phyloP scores from a whole-genome alignment of 163 green algal species.

The Scenedesmus sp. region DNA sequence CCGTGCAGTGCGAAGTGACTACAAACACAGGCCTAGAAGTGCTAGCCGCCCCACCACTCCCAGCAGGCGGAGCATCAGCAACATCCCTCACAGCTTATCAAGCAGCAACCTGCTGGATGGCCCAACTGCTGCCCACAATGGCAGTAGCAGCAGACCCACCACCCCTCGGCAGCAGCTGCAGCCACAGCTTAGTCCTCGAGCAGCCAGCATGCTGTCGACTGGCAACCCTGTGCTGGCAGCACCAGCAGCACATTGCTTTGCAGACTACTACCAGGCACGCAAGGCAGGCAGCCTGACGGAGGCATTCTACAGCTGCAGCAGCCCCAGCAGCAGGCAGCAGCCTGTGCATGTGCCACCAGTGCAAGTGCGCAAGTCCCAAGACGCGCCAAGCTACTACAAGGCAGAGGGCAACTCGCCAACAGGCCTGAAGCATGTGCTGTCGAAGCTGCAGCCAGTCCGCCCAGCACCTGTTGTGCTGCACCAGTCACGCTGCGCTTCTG shows the following conservation, averaged over 20 bases:
- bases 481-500: not conserved
- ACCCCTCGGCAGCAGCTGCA: not conserved
- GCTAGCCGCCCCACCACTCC: not conserved
- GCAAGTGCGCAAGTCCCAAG: not conserved
- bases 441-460: constrained; percentile 5
- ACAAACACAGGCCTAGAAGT: not conserved
- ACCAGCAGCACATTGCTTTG: not conserved
- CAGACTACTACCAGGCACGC: constrained; percentile 18
- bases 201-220: not conserved
- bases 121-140: not conserved
- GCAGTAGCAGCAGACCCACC: not conserved
- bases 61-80: constrained; percentile 13
- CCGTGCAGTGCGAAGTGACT: not conserved
- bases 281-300: not conserved
- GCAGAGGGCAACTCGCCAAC: not conserved
- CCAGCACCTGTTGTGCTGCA: constrained; percentile 13
- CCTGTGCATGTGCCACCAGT: not conserved
- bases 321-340: not conserved
- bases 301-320: not conserved
- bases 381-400: not conserved
- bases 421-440: constrained; percentile 22
- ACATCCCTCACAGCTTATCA: not conserved
- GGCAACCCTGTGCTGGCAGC: not conserved
- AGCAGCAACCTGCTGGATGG: not conserved
- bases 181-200: not conserved